Percentiles rank a stretch among this genome's conserved stretches.
Evolutionary conservation across 139 green algal species (phyloP).

Genomic region (Diplosphaera chodatii): DNA sequence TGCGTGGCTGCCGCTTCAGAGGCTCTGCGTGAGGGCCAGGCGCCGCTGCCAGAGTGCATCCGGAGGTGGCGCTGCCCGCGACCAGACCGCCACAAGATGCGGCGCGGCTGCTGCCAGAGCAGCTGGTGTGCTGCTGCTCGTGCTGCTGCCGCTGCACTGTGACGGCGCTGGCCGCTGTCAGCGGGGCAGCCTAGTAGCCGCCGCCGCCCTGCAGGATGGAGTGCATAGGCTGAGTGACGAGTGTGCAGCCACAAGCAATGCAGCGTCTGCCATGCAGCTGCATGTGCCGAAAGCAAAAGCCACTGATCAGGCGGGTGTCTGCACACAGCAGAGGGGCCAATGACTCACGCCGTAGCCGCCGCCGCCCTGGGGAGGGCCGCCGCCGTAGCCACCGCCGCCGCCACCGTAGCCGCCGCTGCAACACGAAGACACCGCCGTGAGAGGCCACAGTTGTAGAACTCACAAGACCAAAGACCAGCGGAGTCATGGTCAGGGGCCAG

Average conservation of each 20-base stretch:
- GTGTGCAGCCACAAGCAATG: neutral
- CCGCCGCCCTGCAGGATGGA: no score
- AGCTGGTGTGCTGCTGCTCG: neutral
- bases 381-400: neutral
- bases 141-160: no score
- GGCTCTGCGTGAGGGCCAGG: neutral
- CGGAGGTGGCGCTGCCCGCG: no score
- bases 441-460: no score
- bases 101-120: neutral
- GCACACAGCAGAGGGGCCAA: no score
- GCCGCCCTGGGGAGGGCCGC: neutral
- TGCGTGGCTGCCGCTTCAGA: neutral
- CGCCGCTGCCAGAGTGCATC: no score
- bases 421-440: neutral
- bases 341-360: neutral
- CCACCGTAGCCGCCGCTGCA: neutral
- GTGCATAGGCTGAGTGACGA: no score
- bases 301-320: no score
- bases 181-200: neutral
- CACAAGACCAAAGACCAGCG: neutral
- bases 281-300: no score
- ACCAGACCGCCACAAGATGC: neutral
- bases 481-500: no score
- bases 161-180: no score
- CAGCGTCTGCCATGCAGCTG: no score